Evolutionary conservation across 2,329 filamentous ascomycete genomes (phyloP).

Genomic region (Penicillium sp.): DNA sequence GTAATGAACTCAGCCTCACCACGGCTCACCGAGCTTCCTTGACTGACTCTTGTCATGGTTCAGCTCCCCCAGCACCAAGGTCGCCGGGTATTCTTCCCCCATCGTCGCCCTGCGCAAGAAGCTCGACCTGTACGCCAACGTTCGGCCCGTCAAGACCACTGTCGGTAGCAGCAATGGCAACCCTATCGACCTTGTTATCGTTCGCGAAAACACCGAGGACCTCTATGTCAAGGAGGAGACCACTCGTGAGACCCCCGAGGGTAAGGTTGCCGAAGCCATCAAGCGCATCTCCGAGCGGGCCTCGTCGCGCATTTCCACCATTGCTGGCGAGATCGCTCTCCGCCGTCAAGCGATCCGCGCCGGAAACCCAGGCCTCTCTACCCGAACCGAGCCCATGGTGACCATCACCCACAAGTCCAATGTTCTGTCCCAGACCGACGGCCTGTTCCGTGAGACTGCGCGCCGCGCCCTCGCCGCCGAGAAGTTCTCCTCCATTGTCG

Average conservation of each 20-base stretch:
- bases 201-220: constrained; percentile 98
- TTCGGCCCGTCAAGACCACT: constrained; percentile 87
- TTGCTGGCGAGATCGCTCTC: constrained; percentile 92
- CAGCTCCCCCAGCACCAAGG: constrained; percentile 80
- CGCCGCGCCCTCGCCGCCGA: constrained; percentile 67
- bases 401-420: constrained; percentile 99
- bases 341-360: constrained; percentile 78
- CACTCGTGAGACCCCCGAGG: constrained; percentile 68
- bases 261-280: constrained; percentile 92
- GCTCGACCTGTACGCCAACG: constrained; percentile 94
- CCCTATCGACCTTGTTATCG: constrained; percentile 94
- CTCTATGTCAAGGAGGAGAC: constrained; percentile 96
- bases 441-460: constrained; percentile 82
- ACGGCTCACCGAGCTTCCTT: background rate
- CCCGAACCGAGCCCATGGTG: constrained; percentile 69
- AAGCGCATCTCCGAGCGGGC: constrained; percentile 93
- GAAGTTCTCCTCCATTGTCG: constrained; percentile 62
- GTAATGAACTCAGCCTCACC: constrained; percentile 31
- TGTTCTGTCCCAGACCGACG: constrained; percentile 93
- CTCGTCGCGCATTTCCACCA: constrained; percentile 79
- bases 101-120: constrained; percentile 96
- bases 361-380: constrained; percentile 43
- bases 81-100: constrained; percentile 92
- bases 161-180: constrained; percentile 46
- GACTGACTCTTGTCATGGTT: background rate